Percentiles rank a stretch among this genome's conserved stretches.
These are phyloP conservation scores for Chlamydomonas sp. DNA, from an alignment of 139 green algal genomes.

Conservation along the genomic window DNA sequence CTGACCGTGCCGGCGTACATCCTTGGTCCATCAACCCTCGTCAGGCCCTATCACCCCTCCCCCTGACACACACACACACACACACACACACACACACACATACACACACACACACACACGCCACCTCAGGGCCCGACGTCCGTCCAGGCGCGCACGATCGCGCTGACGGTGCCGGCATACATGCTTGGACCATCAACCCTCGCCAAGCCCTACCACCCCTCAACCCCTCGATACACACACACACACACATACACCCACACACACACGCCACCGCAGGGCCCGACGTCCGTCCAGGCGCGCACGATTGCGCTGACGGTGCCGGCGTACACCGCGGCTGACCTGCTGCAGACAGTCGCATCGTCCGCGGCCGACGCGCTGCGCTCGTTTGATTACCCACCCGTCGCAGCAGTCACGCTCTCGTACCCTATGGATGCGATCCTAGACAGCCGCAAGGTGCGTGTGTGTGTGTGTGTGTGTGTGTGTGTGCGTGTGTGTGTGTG, in stretches of 20 bases:
- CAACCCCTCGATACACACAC: background rate
- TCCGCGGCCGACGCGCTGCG: slow-evolving; percentile 53
- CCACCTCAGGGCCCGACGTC: too few relatives aligned
- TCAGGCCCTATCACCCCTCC: slow-evolving; percentile 64
- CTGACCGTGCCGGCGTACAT: slow-evolving; percentile 89
- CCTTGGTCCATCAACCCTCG: too few relatives aligned
- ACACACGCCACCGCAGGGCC: slow-evolving; percentile 48
- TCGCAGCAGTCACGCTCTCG: slow-evolving; percentile 85
- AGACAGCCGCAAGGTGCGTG: slow-evolving; percentile 60
- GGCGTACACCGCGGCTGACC: slow-evolving; percentile 76
- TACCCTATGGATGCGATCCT: slow-evolving; percentile 69
- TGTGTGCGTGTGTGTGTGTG: too few relatives aligned
- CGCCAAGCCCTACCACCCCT: too few relatives aligned
- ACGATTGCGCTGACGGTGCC: slow-evolving; percentile 83
- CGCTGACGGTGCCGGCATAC: too few relatives aligned
- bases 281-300: slow-evolving; percentile 19
- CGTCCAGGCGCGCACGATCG: too few relatives aligned
- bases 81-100: slow-evolving; percentile 1
- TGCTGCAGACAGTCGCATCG: slow-evolving; percentile 41
- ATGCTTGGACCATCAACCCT: too few relatives aligned
- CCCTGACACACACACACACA: too few relatives aligned
- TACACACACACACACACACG: slow-evolving; percentile 1
- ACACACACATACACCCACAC: background rate
- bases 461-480: too few relatives aligned
- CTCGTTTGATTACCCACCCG: slow-evolving; percentile 93